These are phyloP conservation scores for Calocera viscosa DNA, from an alignment of 768 basidiomycete genomes.

Conservation along the genomic window DNA sequence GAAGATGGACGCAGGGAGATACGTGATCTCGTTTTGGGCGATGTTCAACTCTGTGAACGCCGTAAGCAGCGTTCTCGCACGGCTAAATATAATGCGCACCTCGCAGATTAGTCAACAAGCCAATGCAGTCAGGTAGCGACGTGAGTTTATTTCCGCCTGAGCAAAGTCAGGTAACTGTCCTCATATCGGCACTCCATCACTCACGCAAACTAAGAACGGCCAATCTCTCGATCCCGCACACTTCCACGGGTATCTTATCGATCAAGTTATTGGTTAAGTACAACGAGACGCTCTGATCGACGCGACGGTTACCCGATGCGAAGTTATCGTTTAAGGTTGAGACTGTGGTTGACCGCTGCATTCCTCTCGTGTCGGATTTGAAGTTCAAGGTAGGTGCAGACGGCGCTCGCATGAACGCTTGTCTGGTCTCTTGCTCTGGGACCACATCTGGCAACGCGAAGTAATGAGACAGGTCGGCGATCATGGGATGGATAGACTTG, in stretches of 20 bases:
- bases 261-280: background rate
- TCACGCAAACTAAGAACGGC: background rate
- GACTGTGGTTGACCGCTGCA: background rate
- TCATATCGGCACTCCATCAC: background rate
- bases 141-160: background rate
- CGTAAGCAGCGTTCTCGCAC: background rate
- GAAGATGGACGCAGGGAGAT: conserved; percentile 1
- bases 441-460: background rate
- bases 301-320: background rate
- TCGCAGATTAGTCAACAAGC: background rate
- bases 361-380: background rate
- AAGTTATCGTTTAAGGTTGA: conserved; percentile 1
- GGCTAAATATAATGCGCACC: background rate
- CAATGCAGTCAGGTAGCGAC: background rate
- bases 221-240: conserved; percentile 1
- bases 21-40: background rate
- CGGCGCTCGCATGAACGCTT: conserved; percentile 1
- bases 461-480: conserved; percentile 6
- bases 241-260: background rate
- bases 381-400: background rate
- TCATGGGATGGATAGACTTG: conserved; percentile 4
- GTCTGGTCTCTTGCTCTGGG: background rate
- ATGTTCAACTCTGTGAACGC: background rate
- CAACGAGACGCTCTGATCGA: background rate
- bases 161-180: background rate